Base-by-base conservation (phyloP, 1,284 basidiomycete genomes). In the Puccinia polysora region DNA sequence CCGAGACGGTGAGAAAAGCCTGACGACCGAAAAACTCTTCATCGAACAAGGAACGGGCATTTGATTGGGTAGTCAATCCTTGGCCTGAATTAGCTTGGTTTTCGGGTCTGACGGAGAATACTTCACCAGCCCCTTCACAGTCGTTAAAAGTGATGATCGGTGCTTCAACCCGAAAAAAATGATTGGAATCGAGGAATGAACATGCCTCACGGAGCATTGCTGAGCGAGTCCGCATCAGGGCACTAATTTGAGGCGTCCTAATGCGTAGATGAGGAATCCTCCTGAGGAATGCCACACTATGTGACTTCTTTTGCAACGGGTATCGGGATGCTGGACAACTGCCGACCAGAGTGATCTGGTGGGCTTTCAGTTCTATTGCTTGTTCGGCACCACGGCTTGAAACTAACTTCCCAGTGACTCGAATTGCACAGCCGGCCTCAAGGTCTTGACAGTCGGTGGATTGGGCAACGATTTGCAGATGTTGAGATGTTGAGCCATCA, bases 51-150 rank as follows among this genome's bases (percentile, higher is more conserved):
- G n/a, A 4, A 38, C 6, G 4, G 15, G 43, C 45, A 50, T 40
- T 15, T 38, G 45, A 32, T 34, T 40, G 18, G 10, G 47, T 23
- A 23, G 45, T 10, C n/a, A 14, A 2, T 15, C 43, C 18, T 20
- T 32, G 64, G 28, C 28, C 2, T 60, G 2, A 0, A 55, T 53
- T 15, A 75, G 67, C 28, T 79, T 76, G 15, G 75, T 40, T 53
- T 32, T 67, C 75, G 75, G 86, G 86, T n/a, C 75, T 76, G 20
- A 97, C 83, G 14, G 85, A 84, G 79, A 98, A 98, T 0, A 90
- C 87, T 81, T 97, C 93, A 20, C 96, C 95, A 2, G 90, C 94
- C n/a, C 95, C 96, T 82, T 98, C 95, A 75, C 93, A 95, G 80
- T 98, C 96, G 75, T 87, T 91, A 7, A 87, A 86, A 0, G 95